Evolutionary conservation across 805 yeast genomes (phyloP).

Genomic region (Wickerhamiella kurtzmanii): DNA sequence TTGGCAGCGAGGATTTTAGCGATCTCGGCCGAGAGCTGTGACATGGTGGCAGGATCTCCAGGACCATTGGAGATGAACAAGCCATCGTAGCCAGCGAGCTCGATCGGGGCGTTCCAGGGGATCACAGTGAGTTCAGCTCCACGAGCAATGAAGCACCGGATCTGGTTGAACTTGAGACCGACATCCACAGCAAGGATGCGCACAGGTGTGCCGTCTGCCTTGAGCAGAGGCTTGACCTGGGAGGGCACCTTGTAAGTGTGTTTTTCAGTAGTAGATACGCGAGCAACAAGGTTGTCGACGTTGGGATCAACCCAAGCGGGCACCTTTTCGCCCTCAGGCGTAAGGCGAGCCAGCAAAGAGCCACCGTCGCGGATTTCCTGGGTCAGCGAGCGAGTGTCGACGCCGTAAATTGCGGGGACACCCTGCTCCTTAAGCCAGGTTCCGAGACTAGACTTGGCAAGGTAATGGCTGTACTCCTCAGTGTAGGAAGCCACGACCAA

Average conservation of each 20-base stretch:
- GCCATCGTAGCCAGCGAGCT: slow-evolving; percentile 68
- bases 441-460: slow-evolving; percentile 86
- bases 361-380: slow-evolving; percentile 87
- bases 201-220: slow-evolving; percentile 61
- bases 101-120: slow-evolving; percentile 86
- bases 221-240: slow-evolving; percentile 29
- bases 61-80: slow-evolving; percentile 96
- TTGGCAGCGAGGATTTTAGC: slow-evolving; percentile 43
- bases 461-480: slow-evolving; percentile 85
- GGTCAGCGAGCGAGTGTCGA: slow-evolving; percentile 91
- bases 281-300: slow-evolving; percentile 77
- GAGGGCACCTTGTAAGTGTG: slow-evolving; percentile 69
- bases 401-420: slow-evolving; percentile 94
- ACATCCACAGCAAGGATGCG: slow-evolving; percentile 88
- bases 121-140: slow-evolving; percentile 94
- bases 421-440: slow-evolving; percentile 85
- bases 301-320: slow-evolving; percentile 95
- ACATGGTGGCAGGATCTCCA: slow-evolving; percentile 91
- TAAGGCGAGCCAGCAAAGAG: slow-evolving; percentile 81
- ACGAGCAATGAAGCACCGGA: slow-evolving; percentile 88
- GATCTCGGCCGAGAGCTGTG: slow-evolving; percentile 50
- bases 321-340: slow-evolving; percentile 43
- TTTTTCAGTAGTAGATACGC: slow-evolving; percentile 54
- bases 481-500: slow-evolving; percentile 93
- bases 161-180: slow-evolving; percentile 96